These are phyloP conservation scores for Sporobolomyces pararoseus DNA, from an alignment of 768 basidiomycete species.

Conservation along the genomic window DNA sequence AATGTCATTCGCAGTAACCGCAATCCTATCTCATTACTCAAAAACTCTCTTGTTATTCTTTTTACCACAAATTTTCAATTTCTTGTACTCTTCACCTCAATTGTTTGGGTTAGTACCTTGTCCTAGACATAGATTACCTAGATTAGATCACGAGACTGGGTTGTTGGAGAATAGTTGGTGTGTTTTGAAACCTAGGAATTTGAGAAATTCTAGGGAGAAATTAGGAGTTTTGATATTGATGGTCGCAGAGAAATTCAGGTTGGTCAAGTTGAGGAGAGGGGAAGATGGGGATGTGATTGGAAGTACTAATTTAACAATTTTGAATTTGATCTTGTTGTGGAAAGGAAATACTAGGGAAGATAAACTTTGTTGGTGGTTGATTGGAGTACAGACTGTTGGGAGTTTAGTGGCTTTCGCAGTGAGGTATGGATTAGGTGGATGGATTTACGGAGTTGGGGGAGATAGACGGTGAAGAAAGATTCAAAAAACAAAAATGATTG, in stretches of 20 bases:
- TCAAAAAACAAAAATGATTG: neutral
- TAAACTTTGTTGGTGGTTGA: constrained; percentile 66
- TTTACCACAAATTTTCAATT: constrained; percentile 97
- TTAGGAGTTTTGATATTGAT: constrained; percentile 55
- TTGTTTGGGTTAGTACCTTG: constrained; percentile 89
- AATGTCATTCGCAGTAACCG: constrained; percentile 97
- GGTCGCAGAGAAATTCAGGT: constrained; percentile 60
- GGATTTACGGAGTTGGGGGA: constrained; percentile 59
- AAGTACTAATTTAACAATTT: constrained; percentile 82
- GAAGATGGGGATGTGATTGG: constrained; percentile 61
- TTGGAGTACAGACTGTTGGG: constrained; percentile 71
- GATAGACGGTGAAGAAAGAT: constrained; percentile 61
- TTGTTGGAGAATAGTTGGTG: constrained; percentile 60
- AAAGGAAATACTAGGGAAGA: constrained; percentile 84
- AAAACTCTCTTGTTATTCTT: constrained; percentile 96
- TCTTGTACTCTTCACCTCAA: constrained; percentile 87
- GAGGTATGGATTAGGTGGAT: constrained; percentile 80
- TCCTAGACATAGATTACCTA: constrained; percentile 87
- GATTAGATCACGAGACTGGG: constrained; percentile 72
- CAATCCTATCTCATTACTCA: constrained; percentile 93
- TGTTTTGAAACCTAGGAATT: neutral
- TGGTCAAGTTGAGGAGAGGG: constrained; percentile 60
- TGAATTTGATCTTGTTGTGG: constrained; percentile 76
- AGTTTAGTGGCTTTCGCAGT: constrained; percentile 78
- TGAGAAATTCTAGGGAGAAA: neutral